Percentiles rank a stretch among this genome's conserved stretches.
Conservation (phyloP, 2,329 filamentous ascomycete species). For the Didymella segeticola region DNA sequence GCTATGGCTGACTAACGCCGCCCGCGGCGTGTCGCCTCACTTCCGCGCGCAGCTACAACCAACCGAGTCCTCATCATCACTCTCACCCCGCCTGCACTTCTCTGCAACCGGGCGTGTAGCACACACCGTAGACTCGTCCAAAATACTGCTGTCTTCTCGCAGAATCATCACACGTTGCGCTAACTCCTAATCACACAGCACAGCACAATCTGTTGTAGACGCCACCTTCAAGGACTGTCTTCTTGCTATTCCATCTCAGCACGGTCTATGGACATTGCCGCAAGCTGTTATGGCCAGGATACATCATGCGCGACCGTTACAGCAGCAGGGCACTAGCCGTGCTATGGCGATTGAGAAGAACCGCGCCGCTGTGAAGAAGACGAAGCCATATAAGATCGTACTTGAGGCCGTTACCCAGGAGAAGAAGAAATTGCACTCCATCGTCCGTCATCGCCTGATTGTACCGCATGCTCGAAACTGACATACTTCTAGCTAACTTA, state of each 20-base stretch:
- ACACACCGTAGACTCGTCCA: conserved; percentile 23
- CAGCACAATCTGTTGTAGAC: conserved; percentile 17
- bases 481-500: conserved; percentile 60
- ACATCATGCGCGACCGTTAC: conserved; percentile 29
- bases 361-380: conserved; percentile 37
- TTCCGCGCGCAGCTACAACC: conserved; percentile 4
- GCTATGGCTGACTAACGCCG: conserved; percentile 1
- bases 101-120: conserved; percentile 31
- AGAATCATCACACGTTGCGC: conserved; percentile 23
- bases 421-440: conserved; percentile 65
- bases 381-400: conserved; percentile 64
- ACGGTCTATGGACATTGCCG: conserved; percentile 21
- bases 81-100: conserved; percentile 28
- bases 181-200: conserved; percentile 23
- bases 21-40: conserved; percentile 10
- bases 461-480: conserved; percentile 31
- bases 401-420: conserved; percentile 64
- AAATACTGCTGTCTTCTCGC: conserved; percentile 14
- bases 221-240: conserved; percentile 1
- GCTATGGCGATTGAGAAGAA: conserved; percentile 30
- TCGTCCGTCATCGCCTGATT: conserved; percentile 46
- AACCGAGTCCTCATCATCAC: conserved; percentile 14
- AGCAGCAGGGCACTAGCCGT: conserved; percentile 27
- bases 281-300: conserved; percentile 36
- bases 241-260: conserved; percentile 10